Evolutionary conservation across 306 rosid genomes (phyloP), one percentile per base, ranked within the genome.

Genomic region (Astragalus membranaceus): DNA sequence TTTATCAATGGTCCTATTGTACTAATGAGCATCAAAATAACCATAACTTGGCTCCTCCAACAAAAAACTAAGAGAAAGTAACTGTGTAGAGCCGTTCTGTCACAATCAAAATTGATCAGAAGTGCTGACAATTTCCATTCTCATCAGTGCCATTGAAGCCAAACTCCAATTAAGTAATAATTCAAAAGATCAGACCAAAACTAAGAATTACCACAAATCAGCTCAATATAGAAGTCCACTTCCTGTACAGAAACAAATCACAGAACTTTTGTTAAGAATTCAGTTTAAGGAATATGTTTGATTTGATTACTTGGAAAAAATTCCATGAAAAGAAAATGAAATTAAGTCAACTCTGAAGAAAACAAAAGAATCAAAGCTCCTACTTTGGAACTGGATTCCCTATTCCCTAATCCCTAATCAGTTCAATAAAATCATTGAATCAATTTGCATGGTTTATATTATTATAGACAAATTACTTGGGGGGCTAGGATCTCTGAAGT

Each of bases 1-100:
- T 87, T 88, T 48, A 88, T 79, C 43, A 89, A 90, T 65, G 93
- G 93, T 44, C 85, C 90, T 55, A 84, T 82, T 66, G 93, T 70
- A 81, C 75, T 76, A 53, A 82, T 73, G 36, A 81, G 81, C 78
- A 82, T 51, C 74, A 81, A 64, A 58, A 64, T 76, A 86, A 70
- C 73, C 98, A 88, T 93, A 51, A 77, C 92, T 83, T 72, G 87
- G 26, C 49, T 70, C 74, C 58, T 67, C 79, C 81, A 72, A 62
- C 78, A 75, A 72, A 83, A 67, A 36, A 75, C 63, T 79, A 67
- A 61, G 67, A 79, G 77, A 72, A 55, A 72, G 75, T 79, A 79
- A 5, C 73, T 75, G 44, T 20, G 67, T 56, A 67, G 32, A 75
- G 81, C 87, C 84, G 84, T 83, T 33, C 77, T 79, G 81, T 13